Conservation (phyloP, 352 stramenopile species). For the Paralagenidium karlingii region DNA sequence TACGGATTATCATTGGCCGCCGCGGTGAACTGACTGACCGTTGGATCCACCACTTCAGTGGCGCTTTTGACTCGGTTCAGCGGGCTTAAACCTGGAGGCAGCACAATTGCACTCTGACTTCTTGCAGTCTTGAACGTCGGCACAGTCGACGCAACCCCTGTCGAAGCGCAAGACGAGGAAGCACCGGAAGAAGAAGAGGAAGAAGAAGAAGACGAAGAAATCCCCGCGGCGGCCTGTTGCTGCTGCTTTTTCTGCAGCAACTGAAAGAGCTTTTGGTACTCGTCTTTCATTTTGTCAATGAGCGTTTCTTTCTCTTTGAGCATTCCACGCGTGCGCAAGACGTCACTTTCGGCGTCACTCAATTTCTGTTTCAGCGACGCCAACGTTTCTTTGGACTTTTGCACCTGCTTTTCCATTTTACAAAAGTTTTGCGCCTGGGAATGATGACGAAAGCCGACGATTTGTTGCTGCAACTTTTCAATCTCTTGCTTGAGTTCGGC, state of each 20-base stretch:
- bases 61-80: no score
- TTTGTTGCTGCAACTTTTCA: conserved; percentile 37
- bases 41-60: no score
- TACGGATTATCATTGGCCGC: conserved; percentile 45
- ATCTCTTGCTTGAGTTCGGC: conserved; percentile 25
- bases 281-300: conserved; percentile 47
- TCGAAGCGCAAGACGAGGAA: no score
- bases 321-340: conserved; percentile 27
- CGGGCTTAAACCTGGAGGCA: no score
- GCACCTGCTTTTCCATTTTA: conserved; percentile 38
- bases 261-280: conserved; percentile 62
- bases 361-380: conserved; percentile 15
- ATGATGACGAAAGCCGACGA: conserved; percentile 29
- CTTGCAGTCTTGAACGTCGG: no score
- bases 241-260: conserved; percentile 57
- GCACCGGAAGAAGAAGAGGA: no score
- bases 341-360: conserved; percentile 25
- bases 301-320: conserved; percentile 37
- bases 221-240: no score
- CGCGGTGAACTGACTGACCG: no score
- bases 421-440: conserved; percentile 29
- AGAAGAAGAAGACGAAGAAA: no score
- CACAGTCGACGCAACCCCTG: no score
- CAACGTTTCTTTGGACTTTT: conserved; percentile 12
- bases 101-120: no score